Evolutionary conservation across 208 protist species (phyloP), one percentile per base, ranked within the genome.

Genomic region (Balamuthia mandrillaris): DNA sequence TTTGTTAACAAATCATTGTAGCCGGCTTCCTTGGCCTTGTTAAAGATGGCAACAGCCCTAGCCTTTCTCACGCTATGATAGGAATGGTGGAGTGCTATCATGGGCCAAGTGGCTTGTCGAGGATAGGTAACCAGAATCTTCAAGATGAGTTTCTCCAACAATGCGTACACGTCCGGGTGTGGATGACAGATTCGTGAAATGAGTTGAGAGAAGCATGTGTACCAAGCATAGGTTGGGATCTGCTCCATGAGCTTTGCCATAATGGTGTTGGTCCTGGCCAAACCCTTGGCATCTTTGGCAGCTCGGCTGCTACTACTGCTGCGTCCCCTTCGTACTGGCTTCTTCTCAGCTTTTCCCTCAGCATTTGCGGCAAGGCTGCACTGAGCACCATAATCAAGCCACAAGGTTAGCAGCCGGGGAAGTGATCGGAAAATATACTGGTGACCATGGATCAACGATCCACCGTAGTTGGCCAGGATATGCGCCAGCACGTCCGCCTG

Each of bases 401-500:
- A 99, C 10, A 98, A 75, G 0, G 97, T 98, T 10, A 99, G 87
- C 88, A 99, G 91, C 54, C 97, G 93, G 1, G 97, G 96, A 42
- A 99, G 89, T 12, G 96, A 94, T 31, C 96, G 91, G 39, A 92
- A 96, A 6, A 97, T 89, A 65, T 95, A 96, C 9, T 94, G 88
- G 35, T 85, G 68, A 4, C 96, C 97, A 33, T 91, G 86, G 35
- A 89, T 60, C 6, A 98, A 87, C 24, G 96, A 91, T 12, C 85
- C 27, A 24, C 95, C 96, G 85, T 96, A 98, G 89, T 96, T 91
- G 51, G 91, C 47, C 29, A 96, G 66, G 6, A 95, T 92, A 37
- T 63, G 42, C 24, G 90, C 82, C 14, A 94, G 78, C 47, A 83
- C 78, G 41, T 33, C 9, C 39, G 1, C 14, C 16, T 54, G 49